phyloP scores from a whole-genome alignment of 306 rosid species.

The Cyclanthera cordifolia region DNA sequence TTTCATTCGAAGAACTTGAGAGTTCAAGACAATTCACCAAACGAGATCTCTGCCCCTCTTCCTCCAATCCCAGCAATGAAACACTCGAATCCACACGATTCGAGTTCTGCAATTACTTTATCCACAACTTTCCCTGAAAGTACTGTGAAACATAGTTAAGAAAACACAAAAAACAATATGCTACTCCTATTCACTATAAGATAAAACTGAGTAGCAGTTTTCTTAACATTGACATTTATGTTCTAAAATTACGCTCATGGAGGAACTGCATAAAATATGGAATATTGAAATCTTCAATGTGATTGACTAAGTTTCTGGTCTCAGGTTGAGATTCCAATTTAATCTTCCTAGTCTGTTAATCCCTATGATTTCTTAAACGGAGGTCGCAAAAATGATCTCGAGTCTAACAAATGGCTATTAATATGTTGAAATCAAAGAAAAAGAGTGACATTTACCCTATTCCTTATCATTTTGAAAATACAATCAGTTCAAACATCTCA shows the following conservation, averaged over 20 bases:
- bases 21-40: constrained; percentile 42
- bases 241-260: neutral
- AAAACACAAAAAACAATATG: constrained; percentile 14
- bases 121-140: constrained; percentile 64
- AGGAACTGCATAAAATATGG: neutral
- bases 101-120: constrained; percentile 58
- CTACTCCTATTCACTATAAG: neutral
- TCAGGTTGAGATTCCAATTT: neutral
- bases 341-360: neutral
- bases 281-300: neutral
- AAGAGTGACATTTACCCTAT: neutral
- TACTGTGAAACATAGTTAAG: constrained; percentile 57
- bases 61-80: constrained; percentile 71
- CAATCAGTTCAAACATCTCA: neutral
- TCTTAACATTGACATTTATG: neutral
- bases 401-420: neutral
- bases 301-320: neutral
- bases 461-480: neutral
- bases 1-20: neutral
- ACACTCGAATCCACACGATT: constrained; percentile 80
- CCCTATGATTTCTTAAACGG: neutral
- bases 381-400: neutral
- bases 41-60: constrained; percentile 55
- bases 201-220: neutral
- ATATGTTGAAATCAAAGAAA: neutral